Evolutionary conservation across 169 alveolate genomes (phyloP), one percentile per base, ranked within the genome.

Genomic region (Eimeria tenella): DNA sequence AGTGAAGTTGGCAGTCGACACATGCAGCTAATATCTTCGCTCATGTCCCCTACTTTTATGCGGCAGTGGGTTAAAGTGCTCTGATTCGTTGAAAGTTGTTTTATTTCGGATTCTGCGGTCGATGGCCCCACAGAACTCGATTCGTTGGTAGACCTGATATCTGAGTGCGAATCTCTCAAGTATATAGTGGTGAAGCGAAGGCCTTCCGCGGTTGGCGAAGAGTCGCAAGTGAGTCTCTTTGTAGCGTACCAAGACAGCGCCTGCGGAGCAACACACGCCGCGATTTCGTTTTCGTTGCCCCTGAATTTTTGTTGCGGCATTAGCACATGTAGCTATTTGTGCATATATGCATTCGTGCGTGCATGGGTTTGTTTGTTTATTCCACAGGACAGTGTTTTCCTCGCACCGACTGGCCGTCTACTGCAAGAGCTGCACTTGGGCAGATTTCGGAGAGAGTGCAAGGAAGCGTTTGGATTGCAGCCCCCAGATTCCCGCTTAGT

Each of bases 121-220:
- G 42, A 31, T 31, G 42, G 42, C 42, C 42, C 10, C 15, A 42
- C 90, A 81, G 90, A 81, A 23, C 70, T 81, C 73, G 90, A 81
- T 53, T 23, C 90, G 17, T 55, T 81, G 17, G 90, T 71, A 23
- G 90, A 15, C 65, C 58, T 81, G 10, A 71, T 81, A 21, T 81
- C 90, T 25, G 90, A 81, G 58, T 81, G 90, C 90, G 90, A 81
- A 56, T 81, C 56, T 23, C 90, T 81, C 49, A 53, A 58, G 55
- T 81, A 81, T 15, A 81, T 81, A 15, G 11, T 53, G 21, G 15
- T 81, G 42, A 58, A 9, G 53, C 75, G 90, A 21, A 53, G 74
- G 25, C 74, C 52, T 42, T 53, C 73, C 8, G 90, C 50, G 10
- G 55, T 55, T 25, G 58, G 74, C 58, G 90, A 81, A 13, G 90